Percentiles rank a stretch among this genome's conserved stretches.
These are phyloP conservation scores for Ramularia endophylla DNA, from an alignment of 2,329 filamentous ascomycete genomes.

Conservation along the genomic window DNA sequence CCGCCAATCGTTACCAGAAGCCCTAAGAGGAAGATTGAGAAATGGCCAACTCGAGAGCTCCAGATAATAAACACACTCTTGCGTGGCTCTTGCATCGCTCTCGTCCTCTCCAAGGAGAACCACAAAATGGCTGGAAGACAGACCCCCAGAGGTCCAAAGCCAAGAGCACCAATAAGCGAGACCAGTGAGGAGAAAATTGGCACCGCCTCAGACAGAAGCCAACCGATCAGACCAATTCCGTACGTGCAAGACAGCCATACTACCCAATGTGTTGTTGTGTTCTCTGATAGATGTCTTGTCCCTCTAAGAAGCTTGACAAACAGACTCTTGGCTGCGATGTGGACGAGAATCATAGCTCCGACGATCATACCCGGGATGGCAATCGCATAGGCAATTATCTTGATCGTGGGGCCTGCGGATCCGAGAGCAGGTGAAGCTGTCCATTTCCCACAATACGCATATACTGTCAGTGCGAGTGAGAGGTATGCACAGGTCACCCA, in stretches of 20 bases:
- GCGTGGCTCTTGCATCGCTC: too few species aligned
- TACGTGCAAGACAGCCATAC: constrained; percentile 16
- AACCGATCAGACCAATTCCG: constrained; percentile 15
- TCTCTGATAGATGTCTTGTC: constrained; percentile 15
- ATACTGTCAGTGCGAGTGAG: constrained; percentile 38
- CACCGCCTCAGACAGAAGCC: constrained; percentile 23
- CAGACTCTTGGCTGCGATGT: constrained; percentile 21
- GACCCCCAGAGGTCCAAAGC: too few species aligned
- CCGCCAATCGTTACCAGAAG: constrained; percentile 43
- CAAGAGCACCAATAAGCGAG: constrained; percentile 21
- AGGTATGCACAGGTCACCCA: constrained; percentile 28
- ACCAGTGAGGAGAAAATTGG: constrained; percentile 22
- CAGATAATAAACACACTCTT: constrained; percentile 8
- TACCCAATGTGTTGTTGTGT: constrained; percentile 14
- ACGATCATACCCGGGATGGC: constrained; percentile 19
- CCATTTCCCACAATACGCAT: constrained; percentile 42
- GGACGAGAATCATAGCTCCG: constrained; percentile 14
- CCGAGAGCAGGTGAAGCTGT: constrained; percentile 45
- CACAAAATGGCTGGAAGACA: too few species aligned
- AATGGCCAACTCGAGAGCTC: constrained; percentile 44
- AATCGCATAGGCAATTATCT: constrained; percentile 42
- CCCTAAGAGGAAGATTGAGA: constrained; percentile 35
- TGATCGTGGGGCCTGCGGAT: constrained; percentile 38
- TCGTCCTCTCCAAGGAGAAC: too few species aligned
- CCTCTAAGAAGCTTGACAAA: constrained; percentile 20